Percentiles rank a stretch among this genome's conserved stretches.
Conservation (phyloP, 2,329 filamentous ascomycete species). For the Alternaria rosae region DNA sequence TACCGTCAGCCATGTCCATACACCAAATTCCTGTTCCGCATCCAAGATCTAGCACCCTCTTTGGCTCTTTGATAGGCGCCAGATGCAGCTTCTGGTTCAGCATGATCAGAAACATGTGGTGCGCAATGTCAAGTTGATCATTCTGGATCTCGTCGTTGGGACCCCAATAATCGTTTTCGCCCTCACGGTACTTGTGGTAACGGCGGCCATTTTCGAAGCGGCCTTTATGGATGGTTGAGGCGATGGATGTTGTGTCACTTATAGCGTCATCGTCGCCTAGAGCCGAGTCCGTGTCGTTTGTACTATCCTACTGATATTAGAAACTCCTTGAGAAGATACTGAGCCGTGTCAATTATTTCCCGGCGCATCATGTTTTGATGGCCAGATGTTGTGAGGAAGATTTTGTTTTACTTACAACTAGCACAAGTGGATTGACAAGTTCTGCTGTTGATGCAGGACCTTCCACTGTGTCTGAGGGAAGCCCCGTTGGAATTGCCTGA, state of each 20-base stretch:
- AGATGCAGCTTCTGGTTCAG: constrained; percentile 34
- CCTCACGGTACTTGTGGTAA: constrained; percentile 43
- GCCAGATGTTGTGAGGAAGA: neutral
- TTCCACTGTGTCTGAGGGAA: constrained; percentile 6
- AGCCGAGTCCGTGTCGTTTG: constrained; percentile 31
- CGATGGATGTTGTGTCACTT: constrained; percentile 43
- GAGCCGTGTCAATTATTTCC: neutral
- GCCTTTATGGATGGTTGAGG: constrained; percentile 39
- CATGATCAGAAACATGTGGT: constrained; percentile 36
- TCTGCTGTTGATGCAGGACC: constrained; percentile 14
- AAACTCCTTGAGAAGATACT: neutral
- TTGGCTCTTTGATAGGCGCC: constrained; percentile 30
- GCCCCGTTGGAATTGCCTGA: neutral
- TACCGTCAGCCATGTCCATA: constrained; percentile 36
- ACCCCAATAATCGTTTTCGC: constrained; percentile 42
- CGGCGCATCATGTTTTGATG: neutral
- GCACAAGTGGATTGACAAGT: constrained; percentile 18
- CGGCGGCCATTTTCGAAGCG: constrained; percentile 44
- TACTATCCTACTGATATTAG: constrained; percentile 10
- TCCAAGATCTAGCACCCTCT: constrained; percentile 32
- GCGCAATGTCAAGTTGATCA: constrained; percentile 39
- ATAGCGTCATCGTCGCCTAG: constrained; percentile 14
- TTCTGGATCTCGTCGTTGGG: constrained; percentile 42
- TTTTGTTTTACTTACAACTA: constrained; percentile 11
- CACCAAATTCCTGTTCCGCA: constrained; percentile 43